A percentile compares a stretch with the other conserved stretches of the same genome.
phyloP scores from a whole-genome alignment of 305 asterid species.

The Caryopteris hybrid region DNA sequence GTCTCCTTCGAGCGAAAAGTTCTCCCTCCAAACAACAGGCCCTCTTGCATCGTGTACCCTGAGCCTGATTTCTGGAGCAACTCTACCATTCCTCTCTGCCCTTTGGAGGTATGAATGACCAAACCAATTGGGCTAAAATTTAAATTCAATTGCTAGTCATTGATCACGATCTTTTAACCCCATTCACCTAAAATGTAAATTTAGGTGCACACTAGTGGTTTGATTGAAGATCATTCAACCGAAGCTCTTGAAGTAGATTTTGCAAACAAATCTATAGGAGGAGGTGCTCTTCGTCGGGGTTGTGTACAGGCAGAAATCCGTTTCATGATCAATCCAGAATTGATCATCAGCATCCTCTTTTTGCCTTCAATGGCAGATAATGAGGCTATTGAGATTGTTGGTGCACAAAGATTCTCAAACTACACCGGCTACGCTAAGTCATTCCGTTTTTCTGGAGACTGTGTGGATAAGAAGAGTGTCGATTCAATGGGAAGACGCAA shows the following conservation, averaged over 20 bases:
- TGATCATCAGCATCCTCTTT: slow-evolving; percentile 74
- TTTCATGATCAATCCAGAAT: slow-evolving; percentile 91
- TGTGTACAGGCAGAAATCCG: slow-evolving; percentile 98
- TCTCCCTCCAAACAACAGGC: slow-evolving; percentile 41
- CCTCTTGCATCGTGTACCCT: slow-evolving; percentile 42
- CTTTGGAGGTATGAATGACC: slow-evolving; percentile 53
- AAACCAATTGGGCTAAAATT: neutral
- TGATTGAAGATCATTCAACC: slow-evolving; percentile 67
- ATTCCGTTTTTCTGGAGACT: slow-evolving; percentile 61
- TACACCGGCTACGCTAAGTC: slow-evolving; percentile 83
- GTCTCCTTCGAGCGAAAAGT: slow-evolving; percentile 90
- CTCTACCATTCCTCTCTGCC: slow-evolving; percentile 59
- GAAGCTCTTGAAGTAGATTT: slow-evolving; percentile 90
- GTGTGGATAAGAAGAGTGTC: slow-evolving; percentile 45
- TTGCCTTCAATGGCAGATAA: slow-evolving; percentile 72
- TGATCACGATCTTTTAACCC: no score
- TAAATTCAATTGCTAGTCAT: neutral
- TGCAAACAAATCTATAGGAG: slow-evolving; percentile 83
- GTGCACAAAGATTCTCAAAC: slow-evolving; percentile 78
- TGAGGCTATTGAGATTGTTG: slow-evolving; percentile 88
- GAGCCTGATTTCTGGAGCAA: slow-evolving; percentile 67
- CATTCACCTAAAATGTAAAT: neutral
- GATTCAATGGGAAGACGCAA: slow-evolving; percentile 66
- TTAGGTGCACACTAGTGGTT: slow-evolving; percentile 58
- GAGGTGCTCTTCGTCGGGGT: slow-evolving; percentile 81